These are phyloP conservation scores for Metschnikowia anglica DNA, from an alignment of 805 yeast genomes.

Conservation along the genomic window DNA sequence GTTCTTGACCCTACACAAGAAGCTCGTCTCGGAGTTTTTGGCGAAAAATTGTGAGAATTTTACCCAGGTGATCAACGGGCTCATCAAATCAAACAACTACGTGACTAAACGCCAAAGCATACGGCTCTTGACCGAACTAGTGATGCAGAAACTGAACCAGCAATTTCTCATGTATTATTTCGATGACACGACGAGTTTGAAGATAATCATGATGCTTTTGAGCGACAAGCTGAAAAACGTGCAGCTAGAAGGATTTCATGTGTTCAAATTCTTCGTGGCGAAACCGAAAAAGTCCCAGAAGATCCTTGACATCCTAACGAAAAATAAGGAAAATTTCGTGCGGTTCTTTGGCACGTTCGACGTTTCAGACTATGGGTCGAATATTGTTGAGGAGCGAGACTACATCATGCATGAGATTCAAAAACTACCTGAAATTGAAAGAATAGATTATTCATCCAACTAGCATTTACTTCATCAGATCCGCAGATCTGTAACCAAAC, in stretches of 20 bases:
- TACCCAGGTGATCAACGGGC: constrained; percentile 58
- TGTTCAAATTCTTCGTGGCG: constrained; percentile 93
- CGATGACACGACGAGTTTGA: constrained; percentile 77
- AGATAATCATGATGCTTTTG: constrained; percentile 78
- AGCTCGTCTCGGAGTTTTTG: constrained; percentile 69
- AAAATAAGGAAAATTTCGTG: constrained; percentile 77
- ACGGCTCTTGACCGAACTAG: constrained; percentile 68
- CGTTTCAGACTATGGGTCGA: constrained; percentile 60
- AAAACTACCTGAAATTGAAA: constrained; percentile 60
- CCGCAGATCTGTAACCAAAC: background rate
- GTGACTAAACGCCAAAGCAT: constrained; percentile 92
- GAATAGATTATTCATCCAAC: constrained; percentile 15
- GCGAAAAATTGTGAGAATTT: constrained; percentile 55
- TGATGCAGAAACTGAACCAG: constrained; percentile 70
- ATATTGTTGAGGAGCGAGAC: constrained; percentile 74
- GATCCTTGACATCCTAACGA: constrained; percentile 74
- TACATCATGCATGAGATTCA: constrained; percentile 76
- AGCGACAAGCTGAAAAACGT: constrained; percentile 88
- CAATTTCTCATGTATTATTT: constrained; percentile 73
- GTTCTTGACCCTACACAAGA: constrained; percentile 66
- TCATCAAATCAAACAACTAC: constrained; percentile 77
- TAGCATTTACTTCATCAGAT: background rate
- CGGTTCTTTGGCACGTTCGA: constrained; percentile 67
- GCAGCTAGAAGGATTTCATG: constrained; percentile 87
- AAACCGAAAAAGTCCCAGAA: constrained; percentile 87